phyloP scores from a whole-genome alignment of 768 basidiomycete species.

The Lyophyllum decastes region DNA sequence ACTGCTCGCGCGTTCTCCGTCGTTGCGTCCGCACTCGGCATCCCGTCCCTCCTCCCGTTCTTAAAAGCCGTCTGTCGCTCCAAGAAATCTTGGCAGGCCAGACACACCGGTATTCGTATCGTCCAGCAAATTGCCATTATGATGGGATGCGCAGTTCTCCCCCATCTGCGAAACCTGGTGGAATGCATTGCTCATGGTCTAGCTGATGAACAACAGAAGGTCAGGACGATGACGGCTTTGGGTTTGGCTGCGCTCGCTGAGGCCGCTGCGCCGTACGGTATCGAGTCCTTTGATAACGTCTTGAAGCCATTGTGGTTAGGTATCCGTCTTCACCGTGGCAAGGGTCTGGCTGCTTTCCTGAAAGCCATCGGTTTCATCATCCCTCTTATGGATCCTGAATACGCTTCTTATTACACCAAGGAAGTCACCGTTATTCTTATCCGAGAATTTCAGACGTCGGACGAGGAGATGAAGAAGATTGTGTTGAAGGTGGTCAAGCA shows the following conservation, averaged over 20 bases:
- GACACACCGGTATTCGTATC: constrained; percentile 98
- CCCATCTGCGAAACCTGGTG: constrained; percentile 94
- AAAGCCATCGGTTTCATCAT: constrained; percentile 99
- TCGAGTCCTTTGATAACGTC: constrained; percentile 98
- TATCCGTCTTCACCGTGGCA: constrained; percentile 93
- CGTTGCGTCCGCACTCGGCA: constrained; percentile 97
- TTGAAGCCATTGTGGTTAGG: constrained; percentile 93
- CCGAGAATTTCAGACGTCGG: constrained; percentile 98
- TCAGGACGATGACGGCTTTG: constrained; percentile 93
- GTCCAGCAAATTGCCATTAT: constrained; percentile 99
- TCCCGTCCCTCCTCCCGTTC: constrained; percentile 96
- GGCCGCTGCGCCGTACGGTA: constrained; percentile 97
- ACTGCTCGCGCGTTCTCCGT: constrained; percentile 99
- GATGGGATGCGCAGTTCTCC: constrained; percentile 99
- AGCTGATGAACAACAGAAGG: constrained; percentile 94
- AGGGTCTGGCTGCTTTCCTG: constrained; percentile 91
- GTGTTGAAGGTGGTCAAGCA: constrained; percentile 99
- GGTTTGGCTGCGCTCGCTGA: constrained; percentile 94
- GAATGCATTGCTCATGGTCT: constrained; percentile 94
- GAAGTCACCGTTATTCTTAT: constrained; percentile 97
- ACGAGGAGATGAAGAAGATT: constrained; percentile 99
- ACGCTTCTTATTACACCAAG: constrained; percentile 98
- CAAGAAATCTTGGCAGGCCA: constrained; percentile 99
- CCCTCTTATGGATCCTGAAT: constrained; percentile 99
- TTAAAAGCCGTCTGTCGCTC: constrained; percentile 97